A percentile compares a stretch with the other conserved stretches of the same genome.
Conservation (phyloP, 169 alveolate species). For the Eimeria tenella region DNA sequence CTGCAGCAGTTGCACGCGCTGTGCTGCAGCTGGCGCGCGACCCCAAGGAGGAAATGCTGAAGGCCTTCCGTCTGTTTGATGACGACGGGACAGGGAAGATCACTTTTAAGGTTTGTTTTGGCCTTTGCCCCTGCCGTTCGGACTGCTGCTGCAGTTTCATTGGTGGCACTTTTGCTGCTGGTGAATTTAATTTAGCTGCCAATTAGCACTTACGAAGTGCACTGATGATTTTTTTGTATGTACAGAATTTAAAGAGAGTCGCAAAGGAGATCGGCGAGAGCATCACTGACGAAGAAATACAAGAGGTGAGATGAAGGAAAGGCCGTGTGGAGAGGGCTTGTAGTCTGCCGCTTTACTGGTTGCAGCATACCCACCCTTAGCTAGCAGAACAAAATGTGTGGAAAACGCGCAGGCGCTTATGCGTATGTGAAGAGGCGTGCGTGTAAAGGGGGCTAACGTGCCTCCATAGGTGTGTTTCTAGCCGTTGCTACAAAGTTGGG, state of each 20-base stretch:
- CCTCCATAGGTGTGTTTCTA: too few species aligned
- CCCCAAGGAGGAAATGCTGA: conserved; percentile 97
- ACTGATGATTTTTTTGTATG: neutral
- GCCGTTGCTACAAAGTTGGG: too few species aligned
- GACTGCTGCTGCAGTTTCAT: neutral
- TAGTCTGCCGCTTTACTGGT: too few species aligned
- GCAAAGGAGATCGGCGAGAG: conserved; percentile 97
- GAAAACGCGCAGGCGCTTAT: too few species aligned
- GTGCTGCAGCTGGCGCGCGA: conserved; percentile 91
- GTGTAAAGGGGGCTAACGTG: too few species aligned
- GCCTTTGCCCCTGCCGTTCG: neutral
- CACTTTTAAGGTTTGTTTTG: neutral
- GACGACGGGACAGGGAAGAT: conserved; percentile 94
- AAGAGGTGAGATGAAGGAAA: conserved; percentile 84
- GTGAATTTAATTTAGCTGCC: neutral
- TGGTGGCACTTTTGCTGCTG: neutral
- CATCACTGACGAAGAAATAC: conserved; percentile 97
- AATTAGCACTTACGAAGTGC: conserved; percentile 86
- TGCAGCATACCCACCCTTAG: too few species aligned
- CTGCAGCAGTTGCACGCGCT: too few species aligned
- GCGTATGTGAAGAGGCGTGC: too few species aligned
- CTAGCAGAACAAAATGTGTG: too few species aligned
- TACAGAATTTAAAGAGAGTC: conserved; percentile 96
- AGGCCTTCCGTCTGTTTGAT: conserved; percentile 97
- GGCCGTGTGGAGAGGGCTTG: too few species aligned